Evolutionary conservation across 2,329 filamentous ascomycete species (phyloP), one percentile per base, ranked within the genome.

Genomic region (Aspergillus piperis): DNA sequence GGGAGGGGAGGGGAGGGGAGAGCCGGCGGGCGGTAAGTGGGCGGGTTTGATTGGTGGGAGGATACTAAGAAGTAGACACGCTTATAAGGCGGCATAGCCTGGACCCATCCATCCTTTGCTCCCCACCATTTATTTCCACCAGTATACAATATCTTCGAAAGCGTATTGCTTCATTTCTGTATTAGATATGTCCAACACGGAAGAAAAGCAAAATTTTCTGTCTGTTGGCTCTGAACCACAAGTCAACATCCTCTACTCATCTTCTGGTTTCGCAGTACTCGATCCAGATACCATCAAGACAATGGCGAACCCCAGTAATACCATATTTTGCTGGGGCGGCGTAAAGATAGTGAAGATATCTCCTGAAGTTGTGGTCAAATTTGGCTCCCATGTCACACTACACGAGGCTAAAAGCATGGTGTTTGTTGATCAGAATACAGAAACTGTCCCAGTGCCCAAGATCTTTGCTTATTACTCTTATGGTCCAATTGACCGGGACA

Each of bases 361-460:
- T 15, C 60, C 64, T 4, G 47, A 54, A 51, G n/a, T 68, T 13
- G 61, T 63, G 10, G 64, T 66, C 56, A 66, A 66, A 60, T 58
- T 58, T 47, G 66, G 64, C 15, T 38, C 61, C 38, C 60, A 64
- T 50, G 30, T 66, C 36, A 63, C 51, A 30, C 11, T 55, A 19
- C 62, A 25, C 39, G 64, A 68, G 36, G 65, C 64, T 8, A 61
- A 62, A 38, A 62, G 49, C 30, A 68, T 66, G 66, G 39, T 64
- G 5, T 59, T 62, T 49, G 55, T 68, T 17, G 47, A 51, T 17
- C 8, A 64, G 54, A 65, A 68, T 27, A 64, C 62, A 23, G 32
- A 54, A 36, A 42, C 25, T 30, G 27, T 68, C 3, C 61, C 64
- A 3, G 57, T 66, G 11, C 61, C 57, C 4, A 68, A 64, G 47